Base-by-base conservation (phyloP, 805 yeast species). In the Candida wancherniae region DNA sequence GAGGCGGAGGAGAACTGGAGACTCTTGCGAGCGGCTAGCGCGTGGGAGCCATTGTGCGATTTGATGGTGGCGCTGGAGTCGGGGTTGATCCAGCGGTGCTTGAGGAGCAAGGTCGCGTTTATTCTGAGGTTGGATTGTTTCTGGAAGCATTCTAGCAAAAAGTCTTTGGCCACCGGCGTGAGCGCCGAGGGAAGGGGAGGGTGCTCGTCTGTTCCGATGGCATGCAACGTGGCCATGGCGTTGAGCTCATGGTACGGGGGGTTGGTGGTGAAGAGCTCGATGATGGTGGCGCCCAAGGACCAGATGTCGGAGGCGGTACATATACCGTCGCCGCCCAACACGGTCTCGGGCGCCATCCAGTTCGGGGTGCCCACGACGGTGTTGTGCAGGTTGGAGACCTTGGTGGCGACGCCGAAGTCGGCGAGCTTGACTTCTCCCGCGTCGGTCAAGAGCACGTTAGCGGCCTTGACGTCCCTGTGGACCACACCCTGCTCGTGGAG, bases 291-390 rank as follows among this genome's bases (percentile, higher is more conserved):
- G 3, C 97, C 98, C 16, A 92, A 57, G 6, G 95, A 84, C 97
- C 92, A 84, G 17, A 84, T 75, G 59, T 92, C 98, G 3, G 95
- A 84, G 2, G 94, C 82, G 0, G 90, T 76, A 7, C 94, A 80
- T 2, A 90, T 82, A 3, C 94, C 94, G 48, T 81, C 84, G 45
- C 71, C 71, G 1, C 86, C 78, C 24, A 80, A 67, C 4, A 92
- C 83, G 2, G 94, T 78, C 51, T 92, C 98, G 0, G 98, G 98
- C 0, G 98, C 97, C 96, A 92, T 88, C 97, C 97, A 92, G 52
- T 90, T 84, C 0, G 97, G 94, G 0, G 97, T 86, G 2, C 98
- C 98, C 10, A 71, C 74, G 6, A 75, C 77, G 2, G 70, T 67
- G 29, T 49, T 49, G 24, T 44, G 48, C 46, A 38, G 46, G 3